phyloP scores from a whole-genome alignment of 352 stramenopile genomes.

The Phytophthora quininea region DNA sequence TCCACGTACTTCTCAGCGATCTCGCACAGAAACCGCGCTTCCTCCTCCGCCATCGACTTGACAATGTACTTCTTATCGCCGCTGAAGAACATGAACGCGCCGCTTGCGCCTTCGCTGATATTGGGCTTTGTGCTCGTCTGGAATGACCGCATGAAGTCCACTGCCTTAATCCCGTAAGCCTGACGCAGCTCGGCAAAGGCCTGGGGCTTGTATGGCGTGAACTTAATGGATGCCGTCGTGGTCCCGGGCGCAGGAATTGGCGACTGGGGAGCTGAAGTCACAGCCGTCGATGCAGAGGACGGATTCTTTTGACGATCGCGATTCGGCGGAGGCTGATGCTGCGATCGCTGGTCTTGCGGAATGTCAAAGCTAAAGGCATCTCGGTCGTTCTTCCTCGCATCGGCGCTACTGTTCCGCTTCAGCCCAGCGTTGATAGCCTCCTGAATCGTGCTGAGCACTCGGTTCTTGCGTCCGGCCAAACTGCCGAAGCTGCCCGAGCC shows the following conservation, averaged over 20 bases:
- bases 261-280: constrained; percentile 14
- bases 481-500: constrained; percentile 14
- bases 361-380: constrained; percentile 45
- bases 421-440: constrained; percentile 34
- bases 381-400: constrained; percentile 26
- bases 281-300: constrained; percentile 32
- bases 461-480: constrained; percentile 23
- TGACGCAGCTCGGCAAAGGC: constrained; percentile 80
- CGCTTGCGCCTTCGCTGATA: constrained; percentile 90
- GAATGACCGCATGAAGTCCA: constrained; percentile 79
- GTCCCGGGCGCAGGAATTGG: constrained; percentile 8
- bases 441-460: constrained; percentile 37
- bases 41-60: constrained; percentile 87
- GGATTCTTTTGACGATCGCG: constrained; percentile 21
- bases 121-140: constrained; percentile 86
- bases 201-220: constrained; percentile 77
- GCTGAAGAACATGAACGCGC: constrained; percentile 93
- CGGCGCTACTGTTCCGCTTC: constrained; percentile 31
- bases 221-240: constrained; percentile 53
- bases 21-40: constrained; percentile 81
- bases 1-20: constrained; percentile 89
- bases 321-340: constrained; percentile 14
- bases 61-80: constrained; percentile 92
- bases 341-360: constrained; percentile 32
- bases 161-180: constrained; percentile 65